These are phyloP conservation scores for Globisporangium middletonii DNA, from an alignment of 352 stramenopile genomes.

Conservation along the genomic window DNA sequence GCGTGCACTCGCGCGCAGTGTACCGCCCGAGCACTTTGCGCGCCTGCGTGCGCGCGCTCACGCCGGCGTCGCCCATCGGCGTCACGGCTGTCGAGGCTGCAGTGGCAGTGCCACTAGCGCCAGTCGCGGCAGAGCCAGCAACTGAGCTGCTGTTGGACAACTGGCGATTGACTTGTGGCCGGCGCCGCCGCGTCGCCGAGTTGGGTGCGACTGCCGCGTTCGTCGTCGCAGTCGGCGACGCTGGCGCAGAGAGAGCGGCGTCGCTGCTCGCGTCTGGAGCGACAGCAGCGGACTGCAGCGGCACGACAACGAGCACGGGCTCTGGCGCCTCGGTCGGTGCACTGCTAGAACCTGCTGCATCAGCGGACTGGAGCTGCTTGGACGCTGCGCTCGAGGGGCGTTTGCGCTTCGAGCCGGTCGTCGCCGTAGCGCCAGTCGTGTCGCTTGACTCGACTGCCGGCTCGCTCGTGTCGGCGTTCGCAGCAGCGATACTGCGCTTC, in stretches of 20 bases:
- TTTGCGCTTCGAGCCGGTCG: neutral
- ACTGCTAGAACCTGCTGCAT: too few species aligned
- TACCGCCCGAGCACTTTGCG: constrained; percentile 37
- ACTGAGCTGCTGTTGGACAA: neutral
- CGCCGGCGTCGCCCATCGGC: constrained; percentile 14
- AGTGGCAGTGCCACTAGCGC: neutral
- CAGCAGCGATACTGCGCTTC: neutral
- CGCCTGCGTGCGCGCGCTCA: constrained; percentile 13
- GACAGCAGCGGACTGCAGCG: neutral
- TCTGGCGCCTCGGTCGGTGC: neutral
- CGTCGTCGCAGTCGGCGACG: too few species aligned
- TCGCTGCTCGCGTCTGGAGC: neutral
- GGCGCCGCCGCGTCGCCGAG: neutral
- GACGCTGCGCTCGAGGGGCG: neutral
- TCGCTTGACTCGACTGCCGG: too few species aligned
- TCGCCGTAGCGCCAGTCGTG: neutral
- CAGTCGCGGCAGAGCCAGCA: neutral
- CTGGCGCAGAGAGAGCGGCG: too few species aligned
- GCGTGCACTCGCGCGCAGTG: constrained; percentile 38
- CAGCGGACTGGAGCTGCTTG: neutral
- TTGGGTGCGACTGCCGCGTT: neutral
- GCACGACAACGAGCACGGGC: constrained; percentile 1
- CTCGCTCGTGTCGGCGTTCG: neutral
- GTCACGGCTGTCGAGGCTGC: neutral
- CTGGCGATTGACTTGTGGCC: neutral